These are phyloP conservation scores for Blumeria graminis DNA, from an alignment of 2,329 filamentous ascomycete genomes.

Conservation along the genomic window DNA sequence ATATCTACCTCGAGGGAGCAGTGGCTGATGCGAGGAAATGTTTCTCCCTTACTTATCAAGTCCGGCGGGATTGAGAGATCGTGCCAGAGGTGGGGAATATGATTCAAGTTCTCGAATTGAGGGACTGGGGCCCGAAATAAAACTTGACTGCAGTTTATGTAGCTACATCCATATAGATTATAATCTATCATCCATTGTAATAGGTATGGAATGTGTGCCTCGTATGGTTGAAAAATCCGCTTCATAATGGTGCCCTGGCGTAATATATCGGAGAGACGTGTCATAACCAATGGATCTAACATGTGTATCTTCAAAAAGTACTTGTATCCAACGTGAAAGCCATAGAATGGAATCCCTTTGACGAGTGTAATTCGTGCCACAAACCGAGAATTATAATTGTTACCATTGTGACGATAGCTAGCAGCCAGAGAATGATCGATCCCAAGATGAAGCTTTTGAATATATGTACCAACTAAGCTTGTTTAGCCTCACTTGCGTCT, in stretches of 20 bases:
- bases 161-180: conserved; percentile 84
- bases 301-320: conserved; percentile 91
- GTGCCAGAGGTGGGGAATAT: conserved; percentile 51
- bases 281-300: conserved; percentile 68
- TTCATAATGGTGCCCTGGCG: conserved; percentile 75
- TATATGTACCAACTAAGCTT: conserved; percentile 44
- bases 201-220: conserved; percentile 78
- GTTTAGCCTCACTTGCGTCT: conserved; percentile 4
- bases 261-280: conserved; percentile 65
- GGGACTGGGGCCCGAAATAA: conserved; percentile 59
- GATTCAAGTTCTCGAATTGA: conserved; percentile 33
- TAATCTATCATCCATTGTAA: conserved; percentile 98
- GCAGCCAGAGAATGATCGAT: conserved; percentile 78
- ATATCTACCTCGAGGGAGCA: conserved; percentile 81
- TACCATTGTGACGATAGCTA: conserved; percentile 56
- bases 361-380: conserved; percentile 80
- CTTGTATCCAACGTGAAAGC: conserved; percentile 76
- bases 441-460: conserved; percentile 54
- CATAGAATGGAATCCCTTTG: conserved; percentile 89
- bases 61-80: conserved; percentile 39
- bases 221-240: conserved; percentile 67
- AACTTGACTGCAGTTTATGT: conserved; percentile 48
- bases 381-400: conserved; percentile 43
- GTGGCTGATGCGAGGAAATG: conserved; percentile 57
- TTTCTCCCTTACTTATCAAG: conserved; percentile 33